phyloP scores from a whole-genome alignment of 2,329 filamentous ascomycete genomes.

The Ophiostoma sp. region DNA sequence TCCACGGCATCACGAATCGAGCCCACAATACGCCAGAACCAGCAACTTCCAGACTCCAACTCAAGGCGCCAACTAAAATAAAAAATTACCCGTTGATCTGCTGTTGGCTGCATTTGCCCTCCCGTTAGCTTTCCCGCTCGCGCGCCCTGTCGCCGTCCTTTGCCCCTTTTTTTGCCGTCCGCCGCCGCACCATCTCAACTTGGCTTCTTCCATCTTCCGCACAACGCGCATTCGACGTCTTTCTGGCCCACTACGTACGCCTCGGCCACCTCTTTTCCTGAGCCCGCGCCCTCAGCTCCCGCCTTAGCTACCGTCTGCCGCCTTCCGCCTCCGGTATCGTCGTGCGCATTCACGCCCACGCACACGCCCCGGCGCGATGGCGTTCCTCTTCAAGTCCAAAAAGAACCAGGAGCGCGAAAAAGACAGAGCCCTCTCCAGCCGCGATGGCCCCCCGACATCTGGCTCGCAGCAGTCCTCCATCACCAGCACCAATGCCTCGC shows the following conservation, averaged over 20 bases:
- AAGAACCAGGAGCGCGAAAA: constrained; percentile 60
- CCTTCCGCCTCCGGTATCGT: constrained; percentile 1
- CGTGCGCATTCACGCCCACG: constrained; percentile 20
- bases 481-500: constrained; percentile 43
- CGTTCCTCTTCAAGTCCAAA: constrained; percentile 78
- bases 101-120: constrained; percentile 16
- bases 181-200: not conserved
- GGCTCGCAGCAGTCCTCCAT: constrained; percentile 45
- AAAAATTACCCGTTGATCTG: constrained; percentile 2
- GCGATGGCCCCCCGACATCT: constrained; percentile 44
- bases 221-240: constrained; percentile 1
- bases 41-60: not conserved
- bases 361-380: constrained; percentile 50
- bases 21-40: not conserved
- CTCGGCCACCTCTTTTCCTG: not conserved
- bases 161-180: constrained; percentile 1
- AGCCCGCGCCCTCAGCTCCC: not conserved
- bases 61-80: not conserved
- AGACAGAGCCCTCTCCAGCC: constrained; percentile 53
- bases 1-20: not conserved
- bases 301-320: not conserved
- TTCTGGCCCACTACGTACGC: not conserved
- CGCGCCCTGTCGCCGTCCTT: constrained; percentile 1
- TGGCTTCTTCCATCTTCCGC: not conserved
- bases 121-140: constrained; percentile 14